Base-by-base conservation (phyloP, 495 filamentous ascomycete genomes). In the Lophiostoma macrostomum region DNA sequence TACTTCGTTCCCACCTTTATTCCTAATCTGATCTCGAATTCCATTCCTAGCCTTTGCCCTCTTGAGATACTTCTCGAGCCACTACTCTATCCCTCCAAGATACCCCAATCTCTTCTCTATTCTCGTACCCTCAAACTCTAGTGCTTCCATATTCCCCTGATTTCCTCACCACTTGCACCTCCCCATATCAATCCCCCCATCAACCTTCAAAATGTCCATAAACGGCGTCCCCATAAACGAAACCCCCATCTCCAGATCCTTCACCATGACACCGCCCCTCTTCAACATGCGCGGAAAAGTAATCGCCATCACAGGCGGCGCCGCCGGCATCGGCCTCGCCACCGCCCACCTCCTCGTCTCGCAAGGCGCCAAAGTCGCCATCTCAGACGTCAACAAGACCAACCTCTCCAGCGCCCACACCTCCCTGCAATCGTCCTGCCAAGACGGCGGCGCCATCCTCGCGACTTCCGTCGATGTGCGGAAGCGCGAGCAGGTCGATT, bases 391-490 rank as follows among this genome's bases (percentile, higher is more conserved):
- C 41, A 53, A 58, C 34, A 23, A 19, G 13, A 13, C 28, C 11
- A 18, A 25, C 13, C 59, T 63, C 11, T 10, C 28, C 3, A 25
- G 5, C 14, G 59, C 49, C 6, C 16, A 10, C 20, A 18, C 1
- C 1, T 5, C 25, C 12, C 30, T 63, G 3, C 38, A 43, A 18
- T 3, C 20, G 3, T 3, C 28, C 7, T 41, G 35, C 18, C 13
- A 29, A 18, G 22, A 48, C 20, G 40, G 47, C 1, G 48, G 47
- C 7, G 28, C 16, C 2, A 14, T 61, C 8, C n/a, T 42, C 14
- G 29, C 69, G 1, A 70, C 70, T 6, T 59, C 51, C 16, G 69
- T 79, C 0, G 71, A 80, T 52, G 71, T 80, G 5, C 45, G 66
- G 4, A 67, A 69, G 1, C 16, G 53, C 0, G 6, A 60, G 2